Percentiles rank a stretch among this genome's conserved stretches.
Conservation (phyloP, 495 filamentous ascomycete genomes). For the Margaritispora aquatica region DNA sequence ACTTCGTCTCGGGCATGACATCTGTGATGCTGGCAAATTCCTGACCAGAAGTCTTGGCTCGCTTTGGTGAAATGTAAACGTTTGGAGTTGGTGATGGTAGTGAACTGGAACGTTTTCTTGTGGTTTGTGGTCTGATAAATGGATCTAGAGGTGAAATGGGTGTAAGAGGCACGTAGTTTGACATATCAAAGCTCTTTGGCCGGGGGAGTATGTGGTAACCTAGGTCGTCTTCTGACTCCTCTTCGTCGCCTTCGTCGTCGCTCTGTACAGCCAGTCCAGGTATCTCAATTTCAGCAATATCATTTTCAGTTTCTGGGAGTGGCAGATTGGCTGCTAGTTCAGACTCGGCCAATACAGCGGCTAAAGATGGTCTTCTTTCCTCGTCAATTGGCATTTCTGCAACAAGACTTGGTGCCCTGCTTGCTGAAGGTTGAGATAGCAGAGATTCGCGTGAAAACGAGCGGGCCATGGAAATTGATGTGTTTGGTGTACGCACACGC, state of each 20-base stretch:
- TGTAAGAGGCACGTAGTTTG: slow-evolving; percentile 13
- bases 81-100: slow-evolving; percentile 36
- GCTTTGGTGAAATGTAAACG: slow-evolving; percentile 18
- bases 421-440: slow-evolving; percentile 30
- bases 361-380: slow-evolving; percentile 9
- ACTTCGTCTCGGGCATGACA: too few relatives aligned
- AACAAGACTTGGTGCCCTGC: slow-evolving; percentile 35
- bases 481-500: slow-evolving; percentile 50
- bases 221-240: slow-evolving; percentile 25
- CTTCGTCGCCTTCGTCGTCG: slow-evolving; percentile 47
- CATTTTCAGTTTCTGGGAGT: slow-evolving; percentile 60
- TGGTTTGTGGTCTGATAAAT: slow-evolving; percentile 23
- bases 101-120: slow-evolving; percentile 48
- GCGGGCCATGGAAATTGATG: slow-evolving; percentile 18
- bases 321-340: slow-evolving; percentile 45
- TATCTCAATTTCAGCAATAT: slow-evolving; percentile 69
- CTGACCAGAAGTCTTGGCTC: not conserved
- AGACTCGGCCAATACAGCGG: slow-evolving; percentile 29
- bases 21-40: not conserved
- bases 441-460: slow-evolving; percentile 36
- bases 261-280: slow-evolving; percentile 53
- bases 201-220: slow-evolving; percentile 29
- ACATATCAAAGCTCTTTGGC: slow-evolving; percentile 58
- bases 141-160: slow-evolving; percentile 4
- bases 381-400: slow-evolving; percentile 16